Evolutionary conservation across 169 alveolate species (phyloP).

Genomic region (Eimeria acervulina): DNA sequence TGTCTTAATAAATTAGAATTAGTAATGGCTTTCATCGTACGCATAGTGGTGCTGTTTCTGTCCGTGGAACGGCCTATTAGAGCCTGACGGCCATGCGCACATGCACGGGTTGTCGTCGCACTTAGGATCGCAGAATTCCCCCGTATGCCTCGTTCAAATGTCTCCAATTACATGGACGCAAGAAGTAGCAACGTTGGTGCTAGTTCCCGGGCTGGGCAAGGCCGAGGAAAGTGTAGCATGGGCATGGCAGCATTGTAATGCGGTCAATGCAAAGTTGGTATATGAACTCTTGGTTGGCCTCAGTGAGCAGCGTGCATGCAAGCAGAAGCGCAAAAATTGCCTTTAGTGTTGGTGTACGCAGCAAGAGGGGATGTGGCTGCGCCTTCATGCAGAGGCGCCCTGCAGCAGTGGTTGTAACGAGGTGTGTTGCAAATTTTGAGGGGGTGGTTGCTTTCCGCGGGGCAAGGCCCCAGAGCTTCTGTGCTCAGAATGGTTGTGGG

Average conservation of each 20-base stretch:
- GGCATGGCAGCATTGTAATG: not conserved
- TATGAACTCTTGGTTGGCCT: too few relatives aligned
- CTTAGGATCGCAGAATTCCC: not conserved
- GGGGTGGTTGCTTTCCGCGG: too few relatives aligned
- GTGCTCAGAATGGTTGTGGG: too few relatives aligned
- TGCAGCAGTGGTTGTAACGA: too few relatives aligned
- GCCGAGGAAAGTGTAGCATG: not conserved
- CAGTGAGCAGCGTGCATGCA: too few relatives aligned
- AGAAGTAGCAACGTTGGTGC: not conserved
- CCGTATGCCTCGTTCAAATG: not conserved
- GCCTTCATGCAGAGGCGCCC: too few relatives aligned
- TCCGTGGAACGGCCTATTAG: not conserved
- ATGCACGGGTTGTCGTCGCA: not conserved
- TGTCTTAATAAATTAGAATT: not conserved
- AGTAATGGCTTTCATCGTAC: not conserved
- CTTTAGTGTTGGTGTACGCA: too few relatives aligned
- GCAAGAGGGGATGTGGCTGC: too few relatives aligned
- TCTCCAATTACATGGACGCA: not conserved
- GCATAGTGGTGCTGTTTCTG: not conserved
- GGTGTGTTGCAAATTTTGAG: too few relatives aligned
- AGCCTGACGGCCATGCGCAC: not conserved
- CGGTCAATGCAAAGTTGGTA: too few relatives aligned
- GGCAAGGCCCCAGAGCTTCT: too few relatives aligned
- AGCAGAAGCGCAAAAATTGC: too few relatives aligned
- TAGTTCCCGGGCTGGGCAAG: not conserved